Conservation (phyloP, 1,284 basidiomycete genomes). For the Caloboletus firmus region DNA sequence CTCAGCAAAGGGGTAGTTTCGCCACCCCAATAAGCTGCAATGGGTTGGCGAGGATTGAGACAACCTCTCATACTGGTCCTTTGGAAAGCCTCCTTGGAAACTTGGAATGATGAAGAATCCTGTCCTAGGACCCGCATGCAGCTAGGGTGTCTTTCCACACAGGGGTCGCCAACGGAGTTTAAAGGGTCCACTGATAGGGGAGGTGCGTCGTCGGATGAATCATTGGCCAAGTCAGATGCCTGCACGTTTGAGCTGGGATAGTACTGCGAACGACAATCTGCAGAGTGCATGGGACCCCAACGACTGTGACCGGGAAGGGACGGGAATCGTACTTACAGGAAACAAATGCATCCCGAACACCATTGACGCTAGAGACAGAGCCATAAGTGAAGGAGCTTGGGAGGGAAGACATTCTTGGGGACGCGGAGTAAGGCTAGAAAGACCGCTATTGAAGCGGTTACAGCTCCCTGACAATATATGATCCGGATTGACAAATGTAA, state of each 20-base stretch:
- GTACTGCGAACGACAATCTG: constrained; percentile 65
- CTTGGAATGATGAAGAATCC: constrained; percentile 23
- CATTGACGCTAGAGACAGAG: constrained; percentile 52
- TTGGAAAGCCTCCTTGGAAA: constrained; percentile 43
- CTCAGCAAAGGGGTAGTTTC: constrained; percentile 47
- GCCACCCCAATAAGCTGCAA: background rate
- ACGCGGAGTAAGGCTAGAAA: background rate
- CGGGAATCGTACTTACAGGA: constrained; percentile 47
- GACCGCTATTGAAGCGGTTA: background rate
- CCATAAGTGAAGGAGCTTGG: constrained; percentile 49
- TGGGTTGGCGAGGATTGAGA: background rate
- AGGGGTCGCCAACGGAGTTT: constrained; percentile 13
- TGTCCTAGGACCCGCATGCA: constrained; percentile 6
- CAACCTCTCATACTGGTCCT: constrained; percentile 44
- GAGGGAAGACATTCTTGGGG: constrained; percentile 40
- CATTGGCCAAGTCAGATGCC: constrained; percentile 42
- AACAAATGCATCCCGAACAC: constrained; percentile 52
- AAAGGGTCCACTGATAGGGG: constrained; percentile 24
- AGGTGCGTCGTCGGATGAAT: constrained; percentile 38
- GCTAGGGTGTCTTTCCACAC: background rate
- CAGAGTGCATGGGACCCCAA: constrained; percentile 4
- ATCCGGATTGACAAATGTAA: constrained; percentile 6
- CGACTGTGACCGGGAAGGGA: constrained; percentile 14
- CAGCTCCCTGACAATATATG: background rate
- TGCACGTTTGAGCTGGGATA: constrained; percentile 60